Evolutionary conservation across 2,329 filamentous ascomycete species (phyloP), one percentile per base, ranked within the genome.

Genomic region (Nothomitra cinnamomea): DNA sequence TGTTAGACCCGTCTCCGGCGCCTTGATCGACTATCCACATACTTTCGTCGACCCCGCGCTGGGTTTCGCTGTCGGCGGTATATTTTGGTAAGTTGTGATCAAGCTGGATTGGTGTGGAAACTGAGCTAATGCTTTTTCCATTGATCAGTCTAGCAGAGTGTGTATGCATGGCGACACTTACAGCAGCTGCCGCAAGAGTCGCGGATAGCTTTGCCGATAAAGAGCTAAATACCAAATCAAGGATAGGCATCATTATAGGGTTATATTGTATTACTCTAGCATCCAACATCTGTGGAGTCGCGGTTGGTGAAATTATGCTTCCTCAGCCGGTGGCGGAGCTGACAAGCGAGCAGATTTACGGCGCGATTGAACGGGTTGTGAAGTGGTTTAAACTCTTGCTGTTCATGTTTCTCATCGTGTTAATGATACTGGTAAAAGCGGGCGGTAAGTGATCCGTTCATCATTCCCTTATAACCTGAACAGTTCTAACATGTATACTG

Each of bases 361-460:
- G 63, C 1, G 61, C 58, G 32, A 57, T 65, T 12, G 63, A 65
- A 54, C 56, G 63, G 60, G 56, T 59, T 2, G 57, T 64, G 41
- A 64, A 64, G 59, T 61, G 60, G 56, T 58, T 63, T 49, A 65
- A 65, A 54, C 54, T 65, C 10, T 56, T 58, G 22, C 53, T 64
- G n/a, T 58, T 65, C 2, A 45, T 64, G 2, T 58, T 61, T 6
- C 54, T 62, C 13, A 61, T 58, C 42, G 51, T 63, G 15, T 36
- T 62, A 24, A 61, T 61, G 61, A 56, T 65, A 19, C 56, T 61
- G 22, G 47, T 65, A 8, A 64, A 62, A 41, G 55, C 59, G 40
- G 63, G 63, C 53, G 61, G 59, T 60, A 41, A 51, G 57, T 55
- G 6, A 2, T 15, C 36, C 22, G 10, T 10, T 25, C 28, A 1